These are phyloP conservation scores for Epithemia pelagica DNA, from an alignment of 108 stramenopile genomes.

Conservation along the genomic window DNA sequence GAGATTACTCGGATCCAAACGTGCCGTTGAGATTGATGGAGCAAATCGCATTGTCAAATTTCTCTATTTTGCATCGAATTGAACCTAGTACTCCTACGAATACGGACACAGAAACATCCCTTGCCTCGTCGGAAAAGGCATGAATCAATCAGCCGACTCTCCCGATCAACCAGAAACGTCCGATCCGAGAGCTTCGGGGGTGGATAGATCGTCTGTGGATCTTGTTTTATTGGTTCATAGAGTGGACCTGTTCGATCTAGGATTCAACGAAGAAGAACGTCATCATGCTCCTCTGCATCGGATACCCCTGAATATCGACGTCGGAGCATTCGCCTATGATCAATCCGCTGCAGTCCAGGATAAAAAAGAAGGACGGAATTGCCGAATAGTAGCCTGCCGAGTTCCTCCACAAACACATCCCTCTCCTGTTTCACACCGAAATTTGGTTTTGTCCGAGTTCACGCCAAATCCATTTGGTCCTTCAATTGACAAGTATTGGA, in stretches of 20 bases:
- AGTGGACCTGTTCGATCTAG: not conserved
- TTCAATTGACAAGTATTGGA: conserved; percentile 70
- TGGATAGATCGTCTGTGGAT: not conserved
- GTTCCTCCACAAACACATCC: not conserved
- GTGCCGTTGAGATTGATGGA: too few species aligned
- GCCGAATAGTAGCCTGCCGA: not conserved
- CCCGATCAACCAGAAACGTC: not conserved
- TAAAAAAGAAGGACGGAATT: not conserved
- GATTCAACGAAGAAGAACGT: not conserved
- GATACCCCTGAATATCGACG: not conserved
- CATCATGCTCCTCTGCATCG: not conserved
- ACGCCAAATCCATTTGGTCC: conserved; percentile 35
- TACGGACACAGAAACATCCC: too few species aligned
- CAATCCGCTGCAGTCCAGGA: not conserved
- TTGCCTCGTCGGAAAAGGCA: too few species aligned
- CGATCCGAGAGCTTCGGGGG: not conserved
- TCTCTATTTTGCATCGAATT: too few species aligned
- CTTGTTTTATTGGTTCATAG: not conserved
- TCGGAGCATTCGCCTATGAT: not conserved
- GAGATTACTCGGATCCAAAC: too few species aligned
- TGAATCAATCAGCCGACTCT: not conserved
- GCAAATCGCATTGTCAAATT: too few species aligned
- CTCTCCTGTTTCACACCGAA: not conserved
- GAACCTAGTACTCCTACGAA: too few species aligned
- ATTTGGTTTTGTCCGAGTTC: conserved; percentile 2